Conservation (phyloP, 1,284 basidiomycete species). For the Xerocomus amazonicus region DNA sequence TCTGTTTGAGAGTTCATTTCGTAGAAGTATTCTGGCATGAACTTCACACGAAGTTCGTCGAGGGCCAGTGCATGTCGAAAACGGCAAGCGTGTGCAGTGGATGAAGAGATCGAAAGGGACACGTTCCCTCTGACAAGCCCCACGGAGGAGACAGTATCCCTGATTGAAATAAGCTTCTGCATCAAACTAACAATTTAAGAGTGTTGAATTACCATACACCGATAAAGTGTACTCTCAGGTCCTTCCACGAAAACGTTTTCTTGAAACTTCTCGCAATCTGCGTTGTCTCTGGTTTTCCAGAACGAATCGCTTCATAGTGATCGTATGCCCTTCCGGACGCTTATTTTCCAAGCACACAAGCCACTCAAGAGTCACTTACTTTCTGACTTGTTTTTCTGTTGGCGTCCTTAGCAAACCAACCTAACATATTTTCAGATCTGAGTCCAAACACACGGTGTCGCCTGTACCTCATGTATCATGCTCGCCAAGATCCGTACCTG, state of each 20-base stretch:
- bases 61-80: constrained; percentile 42
- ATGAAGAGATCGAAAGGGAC: constrained; percentile 23
- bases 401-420: constrained; percentile 24
- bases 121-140: constrained; percentile 27
- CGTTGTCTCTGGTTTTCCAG: constrained; percentile 8
- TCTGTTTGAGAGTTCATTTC: constrained; percentile 22
- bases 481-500: constrained; percentile 40
- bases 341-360: background rate
- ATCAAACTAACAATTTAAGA: background rate
- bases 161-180: constrained; percentile 8
- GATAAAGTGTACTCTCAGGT: constrained; percentile 36
- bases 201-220: constrained; percentile 36
- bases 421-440: constrained; percentile 7
- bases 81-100: constrained; percentile 27
- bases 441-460: background rate
- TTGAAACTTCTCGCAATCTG: constrained; percentile 33
- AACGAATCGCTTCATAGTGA: constrained; percentile 27
- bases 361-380: constrained; percentile 9
- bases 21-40: constrained; percentile 38
- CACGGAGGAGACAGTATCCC: constrained; percentile 44
- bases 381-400: constrained; percentile 26
- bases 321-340: constrained; percentile 35
- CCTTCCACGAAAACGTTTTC: constrained; percentile 34
- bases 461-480: constrained; percentile 40
- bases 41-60: constrained; percentile 40